Base-by-base conservation (phyloP, 2,329 filamentous ascomycete species). In the Fusarium nematophilum region DNA sequence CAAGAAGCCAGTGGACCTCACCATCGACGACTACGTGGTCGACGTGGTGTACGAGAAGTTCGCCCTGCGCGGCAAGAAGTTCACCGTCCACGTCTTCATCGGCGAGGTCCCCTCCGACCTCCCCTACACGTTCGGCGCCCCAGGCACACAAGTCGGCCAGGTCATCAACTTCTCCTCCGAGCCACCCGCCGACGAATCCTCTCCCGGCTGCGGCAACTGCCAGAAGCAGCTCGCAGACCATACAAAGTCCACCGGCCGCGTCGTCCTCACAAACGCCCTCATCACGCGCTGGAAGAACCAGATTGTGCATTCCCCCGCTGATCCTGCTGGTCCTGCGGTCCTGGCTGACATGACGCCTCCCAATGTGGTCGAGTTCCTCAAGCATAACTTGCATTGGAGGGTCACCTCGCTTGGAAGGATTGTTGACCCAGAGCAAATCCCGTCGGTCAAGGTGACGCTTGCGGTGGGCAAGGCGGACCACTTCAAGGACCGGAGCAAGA, bases 221-320 rank as follows among this genome's bases (percentile, higher is more conserved):
- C 10, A 6, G 9, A 34, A 21, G 18, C 26, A 45, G 9, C 18
- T 11, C n/a, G 9, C 42, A 9, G 9, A 26, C 29, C 42, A 25
- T 34, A 29, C 31, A 13, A 33, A 33, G n/a, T 45, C 11, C 18
- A 25, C 29, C 30, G 29, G 29, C 34, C 42, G 42, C 23, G 42
- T 45, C 29, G 34, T 45, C 15, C 29, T 45, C 21, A 25, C 42
- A n/a, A 57, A 57, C 15, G 27, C 48, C 9, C 48, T 57, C 17
- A 48, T 57, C 2, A 57, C 48, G 2, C 43, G 48, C 2, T 43
- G 3, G 14, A 47, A 43, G 21, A 10, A 38, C 23, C 9, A 30
- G 26, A 29, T 34, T 3, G 18, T 6, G 5, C 31, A 38, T n/a
- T n/a, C n/a, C n/a, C 3, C 48, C 36, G 8, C 34, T 18, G 13